Conservation (phyloP, 441 rosid species). For the Croton laevigatus region DNA sequence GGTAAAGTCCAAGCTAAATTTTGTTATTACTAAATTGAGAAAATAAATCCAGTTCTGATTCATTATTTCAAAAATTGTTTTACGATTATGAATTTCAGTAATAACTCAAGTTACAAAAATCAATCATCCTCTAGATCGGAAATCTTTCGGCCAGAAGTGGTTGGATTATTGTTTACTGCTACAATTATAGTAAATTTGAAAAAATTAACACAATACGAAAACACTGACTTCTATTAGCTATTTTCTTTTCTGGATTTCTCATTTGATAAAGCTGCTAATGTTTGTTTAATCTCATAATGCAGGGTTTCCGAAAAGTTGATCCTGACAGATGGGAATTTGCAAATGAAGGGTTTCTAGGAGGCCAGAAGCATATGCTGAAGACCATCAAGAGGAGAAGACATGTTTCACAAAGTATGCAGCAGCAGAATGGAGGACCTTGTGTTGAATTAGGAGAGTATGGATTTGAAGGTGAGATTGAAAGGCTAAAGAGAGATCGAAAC, state of each 20-base stretch:
- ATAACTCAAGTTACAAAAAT: not conserved
- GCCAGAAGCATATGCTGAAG: constrained; percentile 76
- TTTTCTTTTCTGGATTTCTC: not conserved
- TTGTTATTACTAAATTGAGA: not conserved
- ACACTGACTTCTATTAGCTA: too few relatives aligned
- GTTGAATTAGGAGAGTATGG: constrained; percentile 79
- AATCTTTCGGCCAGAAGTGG: not conserved
- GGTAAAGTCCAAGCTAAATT: not conserved
- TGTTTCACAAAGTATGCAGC: constrained; percentile 35
- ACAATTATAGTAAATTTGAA: not conserved
- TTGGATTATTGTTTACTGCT: not conserved
- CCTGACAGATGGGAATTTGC: constrained; percentile 93
- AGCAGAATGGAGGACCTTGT: constrained; percentile 50
- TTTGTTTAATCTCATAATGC: constrained; percentile 15
- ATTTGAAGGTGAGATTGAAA: constrained; percentile 57
- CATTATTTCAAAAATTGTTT: not conserved
- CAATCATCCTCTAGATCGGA: not conserved
- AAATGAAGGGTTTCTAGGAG: constrained; percentile 78
- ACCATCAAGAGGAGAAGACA: constrained; percentile 72
- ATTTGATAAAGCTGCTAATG: not conserved
- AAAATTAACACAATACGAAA: not conserved
- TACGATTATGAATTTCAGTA: not conserved
- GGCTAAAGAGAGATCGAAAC: constrained; percentile 55
- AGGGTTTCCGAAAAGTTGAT: constrained; percentile 91
- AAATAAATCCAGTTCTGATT: not conserved